Evolutionary conservation across 495 filamentous ascomycete genomes (phyloP), one percentile per base, ranked within the genome.

Genomic region (Xylaria scruposa): DNA sequence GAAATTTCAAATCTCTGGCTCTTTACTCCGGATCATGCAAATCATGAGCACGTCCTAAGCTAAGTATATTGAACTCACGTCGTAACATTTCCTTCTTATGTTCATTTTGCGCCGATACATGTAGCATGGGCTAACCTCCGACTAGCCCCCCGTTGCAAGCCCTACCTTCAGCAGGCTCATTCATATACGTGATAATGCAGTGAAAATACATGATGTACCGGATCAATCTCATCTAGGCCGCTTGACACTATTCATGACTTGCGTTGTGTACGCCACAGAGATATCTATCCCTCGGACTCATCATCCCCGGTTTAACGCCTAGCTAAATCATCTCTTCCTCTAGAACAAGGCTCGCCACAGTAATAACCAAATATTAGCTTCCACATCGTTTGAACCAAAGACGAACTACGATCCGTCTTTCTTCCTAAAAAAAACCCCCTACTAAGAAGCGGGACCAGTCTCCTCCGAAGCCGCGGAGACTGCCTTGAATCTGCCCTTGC

Each of bases 401-500:
- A 56, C 38, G 2, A n/a, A 53, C 29, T 61, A 21, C 26, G 12
- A 58, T 21, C 17, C 17, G 4, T 10, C 2, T 7, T 36, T 62
- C 15, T 10, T 40, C n/a, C 42, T n/a, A 1, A 31, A 40, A 31
- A 7, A n/a, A n/a, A n/a, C n/a, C 24, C 24, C 7, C 38, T 26
- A 46, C 54, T 53, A 60, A 36, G 53, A 51, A 4, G 36, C 33
- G 8, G 61, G 13, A 1, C 42, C 62, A 29, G 29, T 36, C 38
- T 74, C 71, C 15, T 60, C 72, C 31, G 75, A 51, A 12, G 68
- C 46, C 38, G 69, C 31, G 29, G 71, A 53, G 12, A 75, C 70
- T 10, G 71, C 53, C 69, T 80, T 83, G 21, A 85, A 73, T 70
- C 80, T 85, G 38, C 84, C 82, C 60, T 78, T 78, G 19, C 87